Percentiles rank a stretch among this genome's conserved stretches.
These are phyloP conservation scores for Amanita molliuscula DNA, from an alignment of 768 basidiomycete genomes.

Conservation along the genomic window DNA sequence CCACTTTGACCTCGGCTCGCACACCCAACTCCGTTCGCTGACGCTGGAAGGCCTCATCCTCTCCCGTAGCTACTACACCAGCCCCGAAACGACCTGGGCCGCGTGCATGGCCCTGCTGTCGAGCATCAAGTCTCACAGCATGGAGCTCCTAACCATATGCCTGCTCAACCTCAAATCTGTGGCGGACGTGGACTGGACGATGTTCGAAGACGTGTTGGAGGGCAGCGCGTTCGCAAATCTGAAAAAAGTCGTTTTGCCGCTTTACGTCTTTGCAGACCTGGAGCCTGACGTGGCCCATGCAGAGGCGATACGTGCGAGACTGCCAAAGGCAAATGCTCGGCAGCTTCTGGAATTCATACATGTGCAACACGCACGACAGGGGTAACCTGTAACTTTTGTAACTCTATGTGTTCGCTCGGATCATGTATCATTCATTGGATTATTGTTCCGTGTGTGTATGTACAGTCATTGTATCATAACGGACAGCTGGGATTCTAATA, in stretches of 20 bases:
- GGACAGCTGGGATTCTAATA: background rate
- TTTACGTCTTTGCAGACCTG: background rate
- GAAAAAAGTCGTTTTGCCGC: background rate
- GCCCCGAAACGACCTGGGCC: background rate
- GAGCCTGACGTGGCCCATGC: background rate
- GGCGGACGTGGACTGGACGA: background rate
- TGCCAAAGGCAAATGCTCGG: background rate
- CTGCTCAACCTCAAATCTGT: background rate
- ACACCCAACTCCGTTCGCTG: conserved; percentile 1
- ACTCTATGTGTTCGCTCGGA: too few relatives aligned
- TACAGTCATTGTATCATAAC: background rate
- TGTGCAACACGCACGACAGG: background rate
- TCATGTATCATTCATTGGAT: background rate
- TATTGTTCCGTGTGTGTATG: background rate
- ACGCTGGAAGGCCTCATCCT: background rate
- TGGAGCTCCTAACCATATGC: conserved; percentile 1
- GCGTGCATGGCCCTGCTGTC: conserved; percentile 1
- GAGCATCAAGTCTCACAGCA: background rate
- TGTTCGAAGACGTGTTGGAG: background rate
- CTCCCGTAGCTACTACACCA: background rate
- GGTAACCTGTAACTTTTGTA: background rate
- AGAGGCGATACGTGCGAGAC: background rate
- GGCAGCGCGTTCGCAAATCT: background rate
- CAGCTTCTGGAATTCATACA: background rate
- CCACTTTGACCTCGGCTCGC: conserved; percentile 2